Conservation (phyloP, 768 basidiomycete species). For the Pleurotus eryngii region DNA sequence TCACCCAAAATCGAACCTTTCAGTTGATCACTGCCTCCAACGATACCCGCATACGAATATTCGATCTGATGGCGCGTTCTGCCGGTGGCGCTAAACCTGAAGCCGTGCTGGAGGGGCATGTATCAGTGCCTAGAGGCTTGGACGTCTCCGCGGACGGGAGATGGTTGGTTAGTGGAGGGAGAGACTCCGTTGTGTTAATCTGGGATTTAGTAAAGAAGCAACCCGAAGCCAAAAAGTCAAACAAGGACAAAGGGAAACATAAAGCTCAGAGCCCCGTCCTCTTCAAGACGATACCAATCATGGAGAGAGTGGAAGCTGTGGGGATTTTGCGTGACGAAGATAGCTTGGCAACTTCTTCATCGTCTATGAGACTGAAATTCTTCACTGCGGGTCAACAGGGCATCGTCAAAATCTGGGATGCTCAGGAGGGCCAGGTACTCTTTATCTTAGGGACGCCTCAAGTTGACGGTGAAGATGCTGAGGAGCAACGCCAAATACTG, state of each 20-base stretch:
- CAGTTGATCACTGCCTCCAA: slow-evolving; percentile 88
- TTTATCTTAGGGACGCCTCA: slow-evolving; percentile 54
- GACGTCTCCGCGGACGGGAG: slow-evolving; percentile 83
- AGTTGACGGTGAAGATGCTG: slow-evolving; percentile 45
- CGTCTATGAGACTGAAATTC: slow-evolving; percentile 50
- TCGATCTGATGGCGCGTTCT: slow-evolving; percentile 71
- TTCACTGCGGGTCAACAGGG: slow-evolving; percentile 95
- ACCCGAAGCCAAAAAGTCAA: slow-evolving; percentile 24
- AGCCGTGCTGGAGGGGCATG: slow-evolving; percentile 90
- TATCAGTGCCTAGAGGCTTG: slow-evolving; percentile 89
- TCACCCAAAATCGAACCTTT: slow-evolving; percentile 51
- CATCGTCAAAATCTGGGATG: slow-evolving; percentile 82
- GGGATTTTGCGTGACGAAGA: slow-evolving; percentile 61
- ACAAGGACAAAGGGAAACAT: slow-evolving; percentile 47
- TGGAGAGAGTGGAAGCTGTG: slow-evolving; percentile 86
- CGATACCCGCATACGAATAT: slow-evolving; percentile 90
- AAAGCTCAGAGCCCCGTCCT: slow-evolving; percentile 53
- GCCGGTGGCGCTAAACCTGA: slow-evolving; percentile 60
- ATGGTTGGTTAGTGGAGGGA: slow-evolving; percentile 87
- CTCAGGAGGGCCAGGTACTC: slow-evolving; percentile 56
- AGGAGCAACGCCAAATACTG: slow-evolving; percentile 82
- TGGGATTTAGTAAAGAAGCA: slow-evolving; percentile 72
- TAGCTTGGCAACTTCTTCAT: slow-evolving; percentile 39
- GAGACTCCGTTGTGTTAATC: slow-evolving; percentile 89
- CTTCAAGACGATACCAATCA: slow-evolving; percentile 74